A percentile compares a stretch with the other conserved stretches of the same genome.
These are phyloP conservation scores for Kuraishia piskuri DNA, from an alignment of 805 yeast genomes.

Conservation along the genomic window DNA sequence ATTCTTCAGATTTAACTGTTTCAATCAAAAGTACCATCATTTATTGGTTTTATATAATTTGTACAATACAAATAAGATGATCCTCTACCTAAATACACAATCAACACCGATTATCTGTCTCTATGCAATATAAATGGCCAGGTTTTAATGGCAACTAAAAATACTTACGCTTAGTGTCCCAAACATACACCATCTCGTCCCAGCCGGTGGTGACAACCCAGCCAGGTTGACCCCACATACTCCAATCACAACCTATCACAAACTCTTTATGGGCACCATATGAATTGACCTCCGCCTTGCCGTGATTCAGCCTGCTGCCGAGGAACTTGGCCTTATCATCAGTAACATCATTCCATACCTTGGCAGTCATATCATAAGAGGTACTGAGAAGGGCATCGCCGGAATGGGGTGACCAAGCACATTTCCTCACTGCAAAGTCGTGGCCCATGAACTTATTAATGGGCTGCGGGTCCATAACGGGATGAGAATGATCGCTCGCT, in stretches of 20 bases:
- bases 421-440: slow-evolving; percentile 77
- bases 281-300: slow-evolving; percentile 44
- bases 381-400: slow-evolving; percentile 63
- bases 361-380: slow-evolving; percentile 88
- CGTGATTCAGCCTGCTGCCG: slow-evolving; percentile 31
- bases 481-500: slow-evolving; percentile 27
- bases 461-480: slow-evolving; percentile 54
- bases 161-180: slow-evolving; percentile 52
- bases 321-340: slow-evolving; percentile 46
- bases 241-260: slow-evolving; percentile 91
- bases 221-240: slow-evolving; percentile 94
- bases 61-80: background rate
- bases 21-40: background rate
- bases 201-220: slow-evolving; percentile 94
- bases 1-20: background rate
- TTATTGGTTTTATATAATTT: background rate
- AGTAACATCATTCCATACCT: slow-evolving; percentile 75
- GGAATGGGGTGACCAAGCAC: slow-evolving; percentile 85
- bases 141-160: background rate
- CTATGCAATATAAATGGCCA: background rate
- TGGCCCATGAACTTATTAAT: slow-evolving; percentile 77
- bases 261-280: slow-evolving; percentile 78
- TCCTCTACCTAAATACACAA: background rate
- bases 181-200: slow-evolving; percentile 91
- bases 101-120: background rate